These are phyloP conservation scores for Trichoderma sp. DNA, from an alignment of 2,329 filamentous ascomycete species.

Conservation along the genomic window DNA sequence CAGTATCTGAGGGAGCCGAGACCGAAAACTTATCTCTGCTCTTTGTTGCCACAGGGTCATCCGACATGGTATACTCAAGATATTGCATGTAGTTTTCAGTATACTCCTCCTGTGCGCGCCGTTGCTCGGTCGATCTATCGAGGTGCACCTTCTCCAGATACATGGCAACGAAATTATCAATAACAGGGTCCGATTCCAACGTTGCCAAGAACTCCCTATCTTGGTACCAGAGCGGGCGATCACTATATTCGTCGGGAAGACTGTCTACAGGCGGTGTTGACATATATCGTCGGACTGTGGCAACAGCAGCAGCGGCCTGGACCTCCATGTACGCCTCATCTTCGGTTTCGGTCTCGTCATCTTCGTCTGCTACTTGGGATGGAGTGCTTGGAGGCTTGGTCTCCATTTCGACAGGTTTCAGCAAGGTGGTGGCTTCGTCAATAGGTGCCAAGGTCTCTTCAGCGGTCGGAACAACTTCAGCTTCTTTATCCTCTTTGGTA, in stretches of 20 bases:
- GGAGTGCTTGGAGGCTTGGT: constrained; percentile 45
- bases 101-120: constrained; percentile 42
- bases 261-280: constrained; percentile 54
- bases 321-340: constrained; percentile 50
- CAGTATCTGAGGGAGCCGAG: constrained; percentile 36
- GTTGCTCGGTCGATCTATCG: constrained; percentile 39
- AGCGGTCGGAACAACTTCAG: not conserved
- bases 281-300: constrained; percentile 44
- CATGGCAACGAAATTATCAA: constrained; percentile 47
- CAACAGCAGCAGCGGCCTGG: constrained; percentile 36
- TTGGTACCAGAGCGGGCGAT: constrained; percentile 46
- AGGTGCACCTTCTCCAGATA: constrained; percentile 44
- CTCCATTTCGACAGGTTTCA: constrained; percentile 31
- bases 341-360: constrained; percentile 54
- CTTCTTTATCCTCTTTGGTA: not conserved
- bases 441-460: not conserved
- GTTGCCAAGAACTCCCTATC: constrained; percentile 45
- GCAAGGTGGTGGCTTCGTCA: constrained; percentile 16
- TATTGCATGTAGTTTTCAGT: constrained; percentile 49
- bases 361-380: constrained; percentile 48
- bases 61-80: constrained; percentile 54
- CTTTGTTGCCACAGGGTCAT: constrained; percentile 53
- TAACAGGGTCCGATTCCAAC: constrained; percentile 37
- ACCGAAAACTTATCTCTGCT: constrained; percentile 53
- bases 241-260: constrained; percentile 45